Evolutionary conservation across 495 filamentous ascomycete genomes (phyloP).

Genomic region (Astrothelium subdiscretum): DNA sequence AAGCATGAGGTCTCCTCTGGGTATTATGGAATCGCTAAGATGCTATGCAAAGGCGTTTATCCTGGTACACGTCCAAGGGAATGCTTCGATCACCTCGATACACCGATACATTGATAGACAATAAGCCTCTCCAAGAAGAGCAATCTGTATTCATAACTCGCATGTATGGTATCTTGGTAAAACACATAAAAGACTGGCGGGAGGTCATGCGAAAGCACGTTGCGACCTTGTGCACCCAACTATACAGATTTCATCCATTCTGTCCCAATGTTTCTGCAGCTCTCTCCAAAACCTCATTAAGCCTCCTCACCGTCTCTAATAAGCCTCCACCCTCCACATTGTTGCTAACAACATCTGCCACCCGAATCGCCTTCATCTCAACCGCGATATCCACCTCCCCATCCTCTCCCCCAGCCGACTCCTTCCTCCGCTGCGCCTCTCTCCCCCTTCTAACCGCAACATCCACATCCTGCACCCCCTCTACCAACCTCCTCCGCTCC

Average conservation of each 20-base stretch:
- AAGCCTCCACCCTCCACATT: neutral
- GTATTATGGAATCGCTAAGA: too few species aligned
- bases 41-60: too few species aligned
- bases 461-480: conserved; percentile 5
- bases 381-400: neutral
- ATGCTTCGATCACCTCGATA: too few species aligned
- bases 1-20: too few species aligned
- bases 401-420: neutral
- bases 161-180: too few species aligned
- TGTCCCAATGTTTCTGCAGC: conserved; percentile 1
- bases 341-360: neutral
- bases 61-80: too few species aligned
- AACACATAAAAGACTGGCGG: neutral
- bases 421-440: neutral
- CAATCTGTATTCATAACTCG: too few species aligned
- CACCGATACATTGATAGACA: too few species aligned
- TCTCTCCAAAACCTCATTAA: conserved; percentile 1
- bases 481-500: conserved; percentile 14
- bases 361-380: neutral
- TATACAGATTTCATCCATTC: neutral
- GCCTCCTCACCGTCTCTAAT: neutral
- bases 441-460: neutral
- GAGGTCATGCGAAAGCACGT: neutral
- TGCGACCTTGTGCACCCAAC: neutral
- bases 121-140: too few species aligned